A percentile compares a stretch with the other conserved stretches of the same genome.
Conservation (phyloP, 257 asterid species). For the Avicennia marina region DNA sequence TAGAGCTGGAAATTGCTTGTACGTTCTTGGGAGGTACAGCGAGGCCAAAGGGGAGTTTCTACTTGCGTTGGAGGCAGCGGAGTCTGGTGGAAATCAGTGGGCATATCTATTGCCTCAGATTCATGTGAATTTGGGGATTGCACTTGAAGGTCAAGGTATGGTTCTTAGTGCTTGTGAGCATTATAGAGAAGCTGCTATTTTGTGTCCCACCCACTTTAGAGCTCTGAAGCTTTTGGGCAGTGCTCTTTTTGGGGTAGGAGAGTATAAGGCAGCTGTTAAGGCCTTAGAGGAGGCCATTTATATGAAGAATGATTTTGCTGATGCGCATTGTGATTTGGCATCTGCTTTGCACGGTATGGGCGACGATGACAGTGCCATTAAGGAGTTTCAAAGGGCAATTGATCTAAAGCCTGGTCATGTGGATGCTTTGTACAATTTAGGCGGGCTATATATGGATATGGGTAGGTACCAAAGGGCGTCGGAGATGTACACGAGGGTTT, state of each 20-base stretch:
- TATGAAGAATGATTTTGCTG: constrained; percentile 93
- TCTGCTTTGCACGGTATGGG: constrained; percentile 96
- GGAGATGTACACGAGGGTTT: constrained; percentile 92
- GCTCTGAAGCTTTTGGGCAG: constrained; percentile 98
- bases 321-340: constrained; percentile 97
- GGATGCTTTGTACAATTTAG: constrained; percentile 89
- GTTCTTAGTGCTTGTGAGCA: constrained; percentile 96
- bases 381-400: constrained; percentile 98
- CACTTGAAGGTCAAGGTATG: constrained; percentile 98
- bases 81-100: constrained; percentile 96
- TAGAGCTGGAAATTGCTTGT: constrained; percentile 83
- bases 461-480: constrained; percentile 97
- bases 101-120: constrained; percentile 96
- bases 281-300: constrained; percentile 97
- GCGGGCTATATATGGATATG: constrained; percentile 98
- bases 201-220: constrained; percentile 94
- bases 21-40: constrained; percentile 63
- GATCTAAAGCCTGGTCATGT: constrained; percentile 97
- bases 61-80: constrained; percentile 93
- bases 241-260: constrained; percentile 95
- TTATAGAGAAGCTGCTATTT: constrained; percentile 97
- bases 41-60: constrained; percentile 86
- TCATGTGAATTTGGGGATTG: constrained; percentile 92
- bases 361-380: constrained; percentile 94
- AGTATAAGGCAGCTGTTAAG: constrained; percentile 97